Base-by-base conservation (phyloP, 192 early-diverging fungal genomes). In the Entomortierella parvispora region DNA sequence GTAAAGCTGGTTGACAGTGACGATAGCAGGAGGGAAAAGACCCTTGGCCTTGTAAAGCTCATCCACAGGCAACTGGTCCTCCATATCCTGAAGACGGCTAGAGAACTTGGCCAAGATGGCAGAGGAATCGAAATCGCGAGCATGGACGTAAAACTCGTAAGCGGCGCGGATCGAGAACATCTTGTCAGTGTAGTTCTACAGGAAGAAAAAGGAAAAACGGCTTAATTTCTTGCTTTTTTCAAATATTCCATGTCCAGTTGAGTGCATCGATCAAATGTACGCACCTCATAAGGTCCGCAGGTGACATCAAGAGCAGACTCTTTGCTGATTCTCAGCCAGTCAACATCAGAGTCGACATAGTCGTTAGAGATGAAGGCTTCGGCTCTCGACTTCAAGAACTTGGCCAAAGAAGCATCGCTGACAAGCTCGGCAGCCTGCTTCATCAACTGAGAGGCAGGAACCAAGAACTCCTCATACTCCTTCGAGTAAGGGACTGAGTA, bases 1-100 rank as follows among this genome's bases (percentile, higher is more conserved):
- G 69, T 89, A 90, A 4, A 93, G 79, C 71, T 93, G 90, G 74
- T 93, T 90, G 55, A 91, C 90, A 32, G 91, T 90, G 51, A 91
- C 81, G 52, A 93, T 93, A 9, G 90, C 90, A 32, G 92, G 84
- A 37, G 88, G 84, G 1, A 83, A 80, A 33, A 93, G 71, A 5
- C 88, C 82, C 43, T 59, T 75, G 71, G 90, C 89, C 40, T 87
- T 87, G 75, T 92, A 90, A 29, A 82, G 52, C 12, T 84, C 85
- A 37, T 90, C 90, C 4, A 93, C 83, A 10, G 91, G 92, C 48
- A 93, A 53, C 34, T 83, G 84, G 31, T 87, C 70, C 58, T 93
- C 92, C 29, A 91, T 86, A 12, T 87, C 83, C 65, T 90, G 85
- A 65, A 93, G 69, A 52, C 85, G 82, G 54, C 75, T 65, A 0